These are phyloP conservation scores for Candolleomyces eurysporus DNA, from an alignment of 768 basidiomycete genomes.

Conservation along the genomic window DNA sequence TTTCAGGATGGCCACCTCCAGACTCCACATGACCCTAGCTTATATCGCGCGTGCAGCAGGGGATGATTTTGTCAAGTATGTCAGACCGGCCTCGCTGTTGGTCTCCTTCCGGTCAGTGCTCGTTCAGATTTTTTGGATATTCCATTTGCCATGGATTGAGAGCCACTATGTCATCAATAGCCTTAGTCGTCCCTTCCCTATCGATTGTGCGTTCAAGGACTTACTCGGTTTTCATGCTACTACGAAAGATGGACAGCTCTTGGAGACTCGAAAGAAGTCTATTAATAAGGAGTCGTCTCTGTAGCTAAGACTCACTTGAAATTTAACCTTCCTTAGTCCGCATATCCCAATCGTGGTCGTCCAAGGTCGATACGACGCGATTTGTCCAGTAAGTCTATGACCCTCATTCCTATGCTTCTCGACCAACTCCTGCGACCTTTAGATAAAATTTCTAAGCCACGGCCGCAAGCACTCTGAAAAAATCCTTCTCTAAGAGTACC, in stretches of 20 bases:
- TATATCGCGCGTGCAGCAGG: too few relatives aligned
- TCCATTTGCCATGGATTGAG: conserved; percentile 84
- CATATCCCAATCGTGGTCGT: conserved; percentile 82
- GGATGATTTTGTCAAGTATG: too few relatives aligned
- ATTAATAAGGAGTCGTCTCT: conserved; percentile 85
- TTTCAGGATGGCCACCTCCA: background rate
- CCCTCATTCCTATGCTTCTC: background rate
- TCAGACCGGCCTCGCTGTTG: too few relatives aligned
- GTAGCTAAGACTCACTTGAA: background rate
- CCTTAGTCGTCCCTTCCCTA: conserved; percentile 33
- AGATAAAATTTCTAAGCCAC: conserved; percentile 48
- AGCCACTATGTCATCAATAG: conserved; percentile 89
- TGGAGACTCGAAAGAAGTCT: conserved; percentile 76
- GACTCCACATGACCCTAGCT: too few relatives aligned
- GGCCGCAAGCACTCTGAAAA: conserved; percentile 80
- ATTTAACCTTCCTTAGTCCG: conserved; percentile 49
- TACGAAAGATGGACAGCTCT: conserved; percentile 86
- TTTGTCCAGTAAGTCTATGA: conserved; percentile 67
- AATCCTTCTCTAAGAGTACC: conserved; percentile 77
- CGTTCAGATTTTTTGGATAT: conserved; percentile 31
- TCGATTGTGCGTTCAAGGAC: background rate
- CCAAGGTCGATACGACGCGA: conserved; percentile 86
- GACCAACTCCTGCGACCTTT: background rate
- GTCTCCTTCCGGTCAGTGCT: too few relatives aligned
- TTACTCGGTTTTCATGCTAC: background rate